Conservation (phyloP, 495 filamentous ascomycete species). For the Penicillium desertorum region DNA sequence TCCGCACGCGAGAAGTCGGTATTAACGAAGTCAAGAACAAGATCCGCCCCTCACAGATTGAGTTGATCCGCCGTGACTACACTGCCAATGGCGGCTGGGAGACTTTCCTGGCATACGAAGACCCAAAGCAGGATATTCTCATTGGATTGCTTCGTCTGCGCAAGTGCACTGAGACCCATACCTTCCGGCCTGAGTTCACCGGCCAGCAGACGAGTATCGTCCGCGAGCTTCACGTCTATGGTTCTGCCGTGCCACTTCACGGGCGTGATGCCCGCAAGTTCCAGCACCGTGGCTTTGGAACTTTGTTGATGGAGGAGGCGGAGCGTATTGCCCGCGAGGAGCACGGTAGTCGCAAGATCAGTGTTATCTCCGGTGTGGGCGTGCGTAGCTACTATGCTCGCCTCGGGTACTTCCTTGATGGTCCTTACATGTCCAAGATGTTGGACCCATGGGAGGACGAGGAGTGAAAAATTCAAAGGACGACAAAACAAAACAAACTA, state of each 20-base stretch:
- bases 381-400: slow-evolving; percentile 92
- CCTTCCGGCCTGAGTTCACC: slow-evolving; percentile 83
- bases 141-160: slow-evolving; percentile 87
- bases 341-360: slow-evolving; percentile 89
- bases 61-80: slow-evolving; percentile 95
- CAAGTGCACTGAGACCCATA: slow-evolving; percentile 85
- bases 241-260: slow-evolving; percentile 91
- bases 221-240: slow-evolving; percentile 94
- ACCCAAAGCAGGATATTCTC: slow-evolving; percentile 96
- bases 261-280: slow-evolving; percentile 92
- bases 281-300: slow-evolving; percentile 97
- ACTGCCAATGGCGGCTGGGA: slow-evolving; percentile 95
- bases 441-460: slow-evolving; percentile 49
- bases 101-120: slow-evolving; percentile 96
- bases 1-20: slow-evolving; percentile 95
- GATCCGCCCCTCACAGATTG: slow-evolving; percentile 92
- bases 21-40: slow-evolving; percentile 99
- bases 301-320: slow-evolving; percentile 94
- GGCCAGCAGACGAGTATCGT: slow-evolving; percentile 89
- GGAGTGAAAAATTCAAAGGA: slow-evolving; percentile 25
- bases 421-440: slow-evolving; percentile 83
- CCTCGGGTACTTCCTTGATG: slow-evolving; percentile 89
- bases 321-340: slow-evolving; percentile 92
- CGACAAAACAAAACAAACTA: neutral
- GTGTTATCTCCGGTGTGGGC: slow-evolving; percentile 92